phyloP scores from a whole-genome alignment of 2,329 filamentous ascomycete genomes.

The Pseudogymnoascus sp. region DNA sequence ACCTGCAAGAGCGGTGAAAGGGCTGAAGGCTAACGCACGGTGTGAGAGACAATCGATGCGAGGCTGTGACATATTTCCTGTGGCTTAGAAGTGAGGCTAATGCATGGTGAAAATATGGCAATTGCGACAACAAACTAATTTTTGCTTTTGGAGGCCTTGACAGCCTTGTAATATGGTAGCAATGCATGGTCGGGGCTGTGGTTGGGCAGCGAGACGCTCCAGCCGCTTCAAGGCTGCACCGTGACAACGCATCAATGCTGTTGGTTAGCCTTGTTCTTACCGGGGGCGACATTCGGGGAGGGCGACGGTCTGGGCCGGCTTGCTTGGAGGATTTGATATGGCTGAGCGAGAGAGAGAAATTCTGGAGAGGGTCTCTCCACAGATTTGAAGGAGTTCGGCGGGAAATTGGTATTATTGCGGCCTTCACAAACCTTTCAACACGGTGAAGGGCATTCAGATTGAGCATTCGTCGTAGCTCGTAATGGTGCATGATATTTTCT shows the following conservation, averaged over 20 bases:
- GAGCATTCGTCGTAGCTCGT: constrained; percentile 3
- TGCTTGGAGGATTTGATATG: background rate
- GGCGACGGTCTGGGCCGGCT: background rate
- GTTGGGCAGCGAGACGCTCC: constrained; percentile 43
- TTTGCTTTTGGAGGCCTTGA: background rate
- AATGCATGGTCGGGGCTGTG: constrained; percentile 26
- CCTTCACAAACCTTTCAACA: background rate
- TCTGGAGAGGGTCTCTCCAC: background rate
- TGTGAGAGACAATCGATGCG: constrained; percentile 6
- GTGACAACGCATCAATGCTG: constrained; percentile 15
- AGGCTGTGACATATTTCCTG: constrained; percentile 9
- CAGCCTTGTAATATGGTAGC: constrained; percentile 16
- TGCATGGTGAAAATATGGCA: constrained; percentile 1
- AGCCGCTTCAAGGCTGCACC: constrained; percentile 31
- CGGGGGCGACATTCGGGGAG: background rate
- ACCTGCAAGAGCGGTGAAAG: constrained; percentile 3
- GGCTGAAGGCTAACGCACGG: constrained; percentile 1
- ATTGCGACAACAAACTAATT: background rate
- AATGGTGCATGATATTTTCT: constrained; percentile 7
- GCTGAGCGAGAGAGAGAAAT: background rate
- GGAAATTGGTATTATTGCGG: background rate
- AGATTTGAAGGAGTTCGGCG: background rate
- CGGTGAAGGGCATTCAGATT: background rate
- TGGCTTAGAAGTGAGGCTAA: constrained; percentile 8
- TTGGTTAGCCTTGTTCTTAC: constrained; percentile 1